Evolutionary conservation across 768 basidiomycete species (phyloP), one percentile per base, ranked within the genome.

Genomic region (Rubroboletus pulcherrimus): DNA sequence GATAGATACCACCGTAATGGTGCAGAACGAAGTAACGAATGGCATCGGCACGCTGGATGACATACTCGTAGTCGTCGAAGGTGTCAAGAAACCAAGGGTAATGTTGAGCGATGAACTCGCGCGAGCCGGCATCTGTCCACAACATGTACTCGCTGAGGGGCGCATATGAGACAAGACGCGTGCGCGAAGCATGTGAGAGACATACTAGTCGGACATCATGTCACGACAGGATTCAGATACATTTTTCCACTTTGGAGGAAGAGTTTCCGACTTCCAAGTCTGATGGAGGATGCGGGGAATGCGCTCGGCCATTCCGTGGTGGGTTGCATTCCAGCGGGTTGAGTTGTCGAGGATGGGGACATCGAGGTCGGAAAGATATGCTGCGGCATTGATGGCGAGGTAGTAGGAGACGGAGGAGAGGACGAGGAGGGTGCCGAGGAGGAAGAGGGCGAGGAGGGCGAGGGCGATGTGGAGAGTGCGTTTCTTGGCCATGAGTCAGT

Each of bases 21-120:
- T 98, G 84, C 42, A 99, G 88, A 54, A 99, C 85, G 70, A 99
- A 99, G 76, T 99, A 99, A 53, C 97, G 94, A 63, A 99, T 98
- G 33, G 83, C 91, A 72, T 99, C 97, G 24, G 97, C 97, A 41
- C 97, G 91, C 69, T 96, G 94, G 66, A 98, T 97, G 41, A 83
- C 77, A 72, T 94, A 98, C 55, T 81, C 78, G 79, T 99, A 99
- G 60, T 81, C 80, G 75, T 98, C 93, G 66, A 90, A 99, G 26
- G 91, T 96, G 64, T 91, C 83, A 48, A 99, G 81, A 74, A 97
- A 97, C 87, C 93, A 93, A 19, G 89, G 80, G 66, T 98, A 99
- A 56, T 92, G 73, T 56, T 84, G 74, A 17, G 88, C 86, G 64
- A 99, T 91, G 73, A 99, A 98, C 62, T 89, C 81, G 61, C 93